Percentiles rank a stretch among this genome's conserved stretches.
Conservation (phyloP, 257 asterid genomes). For the Capsicum chinense region DNA sequence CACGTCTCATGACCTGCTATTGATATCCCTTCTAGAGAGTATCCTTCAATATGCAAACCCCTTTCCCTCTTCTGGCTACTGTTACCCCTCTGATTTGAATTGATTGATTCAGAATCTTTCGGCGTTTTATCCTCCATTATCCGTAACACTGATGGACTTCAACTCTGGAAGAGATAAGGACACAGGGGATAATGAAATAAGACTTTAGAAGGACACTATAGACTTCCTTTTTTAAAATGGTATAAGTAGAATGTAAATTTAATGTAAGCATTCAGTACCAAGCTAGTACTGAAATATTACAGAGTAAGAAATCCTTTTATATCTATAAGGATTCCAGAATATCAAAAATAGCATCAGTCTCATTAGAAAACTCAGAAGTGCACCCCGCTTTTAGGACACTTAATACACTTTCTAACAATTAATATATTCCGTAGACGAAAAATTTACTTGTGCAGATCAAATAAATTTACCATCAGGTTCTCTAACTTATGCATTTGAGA, state of each 20-base stretch:
- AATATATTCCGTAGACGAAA: not conserved
- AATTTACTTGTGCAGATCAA: not conserved
- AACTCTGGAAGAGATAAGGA: not conserved
- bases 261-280: not conserved
- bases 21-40: constrained; percentile 75
- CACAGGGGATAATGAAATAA: not conserved
- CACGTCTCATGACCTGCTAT: constrained; percentile 98
- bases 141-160: not conserved
- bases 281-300: not conserved
- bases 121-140: not conserved
- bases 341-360: not conserved
- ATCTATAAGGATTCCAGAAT: not conserved
- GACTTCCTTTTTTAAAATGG: not conserved
- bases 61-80: constrained; percentile 50
- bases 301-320: not conserved
- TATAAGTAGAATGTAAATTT: not conserved
- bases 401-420: not conserved
- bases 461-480: not conserved
- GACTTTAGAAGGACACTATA: not conserved
- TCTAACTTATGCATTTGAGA: not conserved
- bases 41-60: constrained; percentile 66
- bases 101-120: constrained; percentile 16
- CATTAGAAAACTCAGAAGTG: not conserved
- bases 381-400: not conserved
- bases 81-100: constrained; percentile 37